These are phyloP conservation scores for Martensiomyces pterosporus DNA, from an alignment of 192 early-diverging fungal species.

Conservation along the genomic window DNA sequence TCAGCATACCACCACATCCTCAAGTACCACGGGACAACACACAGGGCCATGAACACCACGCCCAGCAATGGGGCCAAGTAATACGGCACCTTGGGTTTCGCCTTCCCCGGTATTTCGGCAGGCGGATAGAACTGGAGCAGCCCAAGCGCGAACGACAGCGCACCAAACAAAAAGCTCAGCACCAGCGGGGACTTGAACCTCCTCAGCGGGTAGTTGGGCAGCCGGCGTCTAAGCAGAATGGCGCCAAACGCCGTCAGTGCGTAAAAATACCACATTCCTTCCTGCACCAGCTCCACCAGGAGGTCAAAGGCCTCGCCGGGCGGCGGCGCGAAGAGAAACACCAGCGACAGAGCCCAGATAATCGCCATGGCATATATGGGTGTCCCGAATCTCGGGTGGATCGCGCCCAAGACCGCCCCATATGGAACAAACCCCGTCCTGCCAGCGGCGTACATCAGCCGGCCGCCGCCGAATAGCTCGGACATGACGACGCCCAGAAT, in stretches of 20 bases:
- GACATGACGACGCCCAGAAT: slow-evolving; percentile 52
- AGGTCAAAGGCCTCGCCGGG: slow-evolving; percentile 55
- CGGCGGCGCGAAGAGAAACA: slow-evolving; percentile 52
- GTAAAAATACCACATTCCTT: slow-evolving; percentile 61
- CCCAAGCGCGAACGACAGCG: slow-evolving; percentile 26
- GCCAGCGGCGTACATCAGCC: slow-evolving; percentile 52
- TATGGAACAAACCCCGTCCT: slow-evolving; percentile 54
- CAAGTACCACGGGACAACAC: slow-evolving; percentile 39
- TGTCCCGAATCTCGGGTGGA: slow-evolving; percentile 46
- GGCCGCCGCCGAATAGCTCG: slow-evolving; percentile 50
- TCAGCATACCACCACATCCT: slow-evolving; percentile 40
- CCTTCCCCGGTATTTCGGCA: slow-evolving; percentile 23
- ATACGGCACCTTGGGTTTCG: slow-evolving; percentile 28
- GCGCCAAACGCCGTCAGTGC: slow-evolving; percentile 53
- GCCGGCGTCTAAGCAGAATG: slow-evolving; percentile 41
- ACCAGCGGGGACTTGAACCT: slow-evolving; percentile 35
- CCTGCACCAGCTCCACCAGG: slow-evolving; percentile 52
- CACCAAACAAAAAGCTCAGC: slow-evolving; percentile 37
- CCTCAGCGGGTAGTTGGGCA: slow-evolving; percentile 37
- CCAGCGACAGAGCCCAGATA: slow-evolving; percentile 44
- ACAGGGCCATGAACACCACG: slow-evolving; percentile 35
- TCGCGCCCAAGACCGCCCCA: slow-evolving; percentile 32
- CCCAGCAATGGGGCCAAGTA: slow-evolving; percentile 38
- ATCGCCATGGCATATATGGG: slow-evolving; percentile 49
- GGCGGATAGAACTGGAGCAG: slow-evolving; percentile 49